Evolutionary conservation across 176 grass and related monocot genomes (phyloP).

Genomic region (Hordeum marinum): DNA sequence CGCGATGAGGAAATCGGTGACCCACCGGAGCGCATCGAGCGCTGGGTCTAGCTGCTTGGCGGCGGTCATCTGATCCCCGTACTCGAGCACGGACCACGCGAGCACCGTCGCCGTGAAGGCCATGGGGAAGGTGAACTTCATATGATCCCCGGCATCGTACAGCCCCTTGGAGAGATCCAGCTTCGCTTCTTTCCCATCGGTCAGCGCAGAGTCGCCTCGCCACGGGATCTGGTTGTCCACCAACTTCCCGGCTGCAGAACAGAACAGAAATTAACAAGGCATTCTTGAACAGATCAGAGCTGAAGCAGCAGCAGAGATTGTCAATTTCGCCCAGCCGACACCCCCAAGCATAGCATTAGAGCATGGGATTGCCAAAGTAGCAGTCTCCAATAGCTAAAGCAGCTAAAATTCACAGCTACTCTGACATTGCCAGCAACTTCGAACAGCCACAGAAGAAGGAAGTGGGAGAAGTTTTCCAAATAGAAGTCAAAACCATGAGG

Average conservation of each 20-base stretch:
- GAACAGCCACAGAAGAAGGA: background rate
- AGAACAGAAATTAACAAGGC: background rate
- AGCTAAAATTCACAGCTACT: background rate
- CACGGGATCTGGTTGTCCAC: conserved; percentile 81
- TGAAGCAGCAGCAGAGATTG: no score
- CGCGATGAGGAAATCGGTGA: conserved; percentile 72
- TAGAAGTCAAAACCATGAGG: background rate
- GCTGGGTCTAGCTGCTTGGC: conserved; percentile 69
- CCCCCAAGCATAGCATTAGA: background rate
- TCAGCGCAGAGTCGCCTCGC: conserved; percentile 74
- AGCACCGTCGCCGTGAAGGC: conserved; percentile 81
- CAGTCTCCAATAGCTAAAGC: background rate
- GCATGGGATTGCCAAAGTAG: background rate
- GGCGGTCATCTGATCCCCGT: conserved; percentile 84
- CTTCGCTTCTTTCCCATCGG: conserved; percentile 63
- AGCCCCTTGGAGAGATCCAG: conserved; percentile 94
- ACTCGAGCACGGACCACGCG: conserved; percentile 82
- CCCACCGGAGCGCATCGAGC: conserved; percentile 73
- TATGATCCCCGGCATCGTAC: conserved; percentile 90
- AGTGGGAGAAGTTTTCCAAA: background rate
- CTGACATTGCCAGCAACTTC: background rate
- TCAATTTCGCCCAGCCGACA: background rate
- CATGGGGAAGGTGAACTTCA: conserved; percentile 94
- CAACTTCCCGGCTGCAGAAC: conserved; percentile 68
- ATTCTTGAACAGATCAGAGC: background rate